phyloP scores from a whole-genome alignment of 129 eudicot species.

The Centella asiatica region DNA sequence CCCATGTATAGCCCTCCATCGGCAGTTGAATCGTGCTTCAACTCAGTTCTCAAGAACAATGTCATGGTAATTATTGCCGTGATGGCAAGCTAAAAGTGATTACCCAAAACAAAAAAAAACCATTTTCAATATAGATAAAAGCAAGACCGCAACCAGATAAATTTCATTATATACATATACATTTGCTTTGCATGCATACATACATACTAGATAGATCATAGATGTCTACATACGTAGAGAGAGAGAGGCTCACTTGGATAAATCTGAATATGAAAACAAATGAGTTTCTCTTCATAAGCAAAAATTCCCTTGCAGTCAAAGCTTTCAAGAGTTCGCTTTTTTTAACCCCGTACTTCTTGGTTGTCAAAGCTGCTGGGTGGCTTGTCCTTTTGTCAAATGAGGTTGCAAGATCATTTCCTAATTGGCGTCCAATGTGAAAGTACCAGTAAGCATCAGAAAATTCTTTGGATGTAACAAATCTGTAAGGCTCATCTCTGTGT shows the following conservation, averaged over 20 bases:
- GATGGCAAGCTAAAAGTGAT: constrained; percentile 29
- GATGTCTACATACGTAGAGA: neutral
- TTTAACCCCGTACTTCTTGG: constrained; percentile 42
- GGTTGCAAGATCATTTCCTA: constrained; percentile 32
- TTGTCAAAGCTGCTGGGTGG: constrained; percentile 87
- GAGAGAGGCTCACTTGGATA: constrained; percentile 33
- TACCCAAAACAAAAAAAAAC: neutral
- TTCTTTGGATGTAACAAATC: constrained; percentile 53
- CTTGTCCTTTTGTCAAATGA: constrained; percentile 67
- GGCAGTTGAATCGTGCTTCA: constrained; percentile 26
- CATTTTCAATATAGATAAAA: neutral
- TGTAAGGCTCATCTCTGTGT: constrained; percentile 45
- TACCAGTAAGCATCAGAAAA: constrained; percentile 53
- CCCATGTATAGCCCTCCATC: constrained; percentile 47
- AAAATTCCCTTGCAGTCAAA: constrained; percentile 42
- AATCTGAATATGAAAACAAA: constrained; percentile 62
- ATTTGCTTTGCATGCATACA: too few relatives aligned
- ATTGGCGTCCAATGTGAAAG: constrained; percentile 48
- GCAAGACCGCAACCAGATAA: neutral
- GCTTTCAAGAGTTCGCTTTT: constrained; percentile 59
- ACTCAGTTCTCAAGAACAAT: constrained; percentile 53
- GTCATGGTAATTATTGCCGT: constrained; percentile 49
- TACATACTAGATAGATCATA: too few relatives aligned
- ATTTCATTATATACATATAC: neutral
- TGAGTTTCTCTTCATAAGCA: constrained; percentile 87